Conservation (phyloP, 73 alveolate species). For the Paramecium pentaurelia region DNA sequence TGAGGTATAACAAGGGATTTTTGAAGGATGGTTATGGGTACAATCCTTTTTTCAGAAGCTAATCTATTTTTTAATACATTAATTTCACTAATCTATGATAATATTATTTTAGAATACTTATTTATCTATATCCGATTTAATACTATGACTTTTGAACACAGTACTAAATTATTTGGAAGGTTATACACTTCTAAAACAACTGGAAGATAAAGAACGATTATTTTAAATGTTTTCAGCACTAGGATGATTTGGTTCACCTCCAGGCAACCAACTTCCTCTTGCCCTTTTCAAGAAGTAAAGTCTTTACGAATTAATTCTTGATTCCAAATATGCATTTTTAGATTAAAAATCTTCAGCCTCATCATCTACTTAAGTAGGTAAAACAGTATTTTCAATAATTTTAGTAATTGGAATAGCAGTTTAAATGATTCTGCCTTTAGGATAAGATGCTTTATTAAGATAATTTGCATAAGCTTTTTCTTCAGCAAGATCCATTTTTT, state of each 20-base stretch:
- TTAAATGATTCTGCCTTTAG: not conserved
- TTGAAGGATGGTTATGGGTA: not conserved
- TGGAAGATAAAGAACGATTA: not conserved
- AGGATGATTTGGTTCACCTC: not conserved
- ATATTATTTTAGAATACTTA: not conserved
- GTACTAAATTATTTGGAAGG: not conserved
- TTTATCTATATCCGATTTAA: not conserved
- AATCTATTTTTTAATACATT: not conserved
- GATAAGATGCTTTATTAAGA: not conserved
- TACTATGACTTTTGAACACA: not conserved
- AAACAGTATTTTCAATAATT: not conserved
- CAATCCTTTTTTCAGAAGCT: conserved; percentile 1
- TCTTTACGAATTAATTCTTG: not conserved
- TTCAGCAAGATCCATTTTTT: conserved; percentile 16
- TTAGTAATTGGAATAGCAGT: not conserved
- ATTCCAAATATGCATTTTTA: not conserved
- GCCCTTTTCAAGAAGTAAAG: not conserved
- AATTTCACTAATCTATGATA: not conserved
- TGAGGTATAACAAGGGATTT: conserved; percentile 13
- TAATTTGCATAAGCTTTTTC: conserved; percentile 21
- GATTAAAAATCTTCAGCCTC: conserved; percentile 31
- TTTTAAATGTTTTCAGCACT: not conserved
- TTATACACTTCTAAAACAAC: not conserved
- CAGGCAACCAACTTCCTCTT: conserved; percentile 43
- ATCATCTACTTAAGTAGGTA: conserved; percentile 22